phyloP scores from a whole-genome alignment of 352 stramenopile species.

The Plasmopara viticola region DNA sequence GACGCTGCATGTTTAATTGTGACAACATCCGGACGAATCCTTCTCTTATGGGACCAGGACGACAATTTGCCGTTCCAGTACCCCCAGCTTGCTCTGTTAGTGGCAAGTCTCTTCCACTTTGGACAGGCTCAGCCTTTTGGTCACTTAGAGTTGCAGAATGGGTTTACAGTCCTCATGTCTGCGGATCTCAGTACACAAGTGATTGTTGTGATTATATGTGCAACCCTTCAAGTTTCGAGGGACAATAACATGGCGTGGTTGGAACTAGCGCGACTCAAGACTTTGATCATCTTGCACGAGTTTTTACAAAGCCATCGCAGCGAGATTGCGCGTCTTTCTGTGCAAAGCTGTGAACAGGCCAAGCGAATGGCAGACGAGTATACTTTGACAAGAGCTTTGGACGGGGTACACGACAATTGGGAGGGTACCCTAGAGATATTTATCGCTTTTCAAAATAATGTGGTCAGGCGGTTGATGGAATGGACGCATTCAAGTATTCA shows the following conservation, averaged over 20 bases:
- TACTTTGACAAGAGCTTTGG: constrained; percentile 41
- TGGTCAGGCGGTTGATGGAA: constrained; percentile 34
- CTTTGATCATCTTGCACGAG: constrained; percentile 38
- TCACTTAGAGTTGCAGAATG: constrained; percentile 32
- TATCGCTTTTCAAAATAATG: constrained; percentile 30
- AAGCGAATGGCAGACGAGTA: constrained; percentile 43
- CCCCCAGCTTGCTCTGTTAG: constrained; percentile 36
- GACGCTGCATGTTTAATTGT: constrained; percentile 35
- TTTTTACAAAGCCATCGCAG: constrained; percentile 27
- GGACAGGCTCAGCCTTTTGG: constrained; percentile 27
- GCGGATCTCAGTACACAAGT: constrained; percentile 31
- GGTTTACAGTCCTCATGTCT: constrained; percentile 33
- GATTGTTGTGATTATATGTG: constrained; percentile 36
- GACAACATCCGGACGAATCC: constrained; percentile 37
- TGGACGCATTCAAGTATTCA: constrained; percentile 11
- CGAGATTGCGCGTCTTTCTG: constrained; percentile 24
- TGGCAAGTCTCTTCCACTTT: constrained; percentile 60
- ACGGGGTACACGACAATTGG: constrained; percentile 15
- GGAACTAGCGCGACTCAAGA: constrained; percentile 34
- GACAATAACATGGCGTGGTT: constrained; percentile 8
- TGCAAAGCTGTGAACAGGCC: constrained; percentile 22
- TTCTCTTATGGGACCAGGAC: constrained; percentile 45
- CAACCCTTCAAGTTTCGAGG: constrained; percentile 5
- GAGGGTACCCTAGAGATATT: constrained; percentile 39
- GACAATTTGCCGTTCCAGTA: constrained; percentile 37